Evolutionary conservation across 2,329 filamentous ascomycete species (phyloP).

Genomic region (Cladosporium sp.): DNA sequence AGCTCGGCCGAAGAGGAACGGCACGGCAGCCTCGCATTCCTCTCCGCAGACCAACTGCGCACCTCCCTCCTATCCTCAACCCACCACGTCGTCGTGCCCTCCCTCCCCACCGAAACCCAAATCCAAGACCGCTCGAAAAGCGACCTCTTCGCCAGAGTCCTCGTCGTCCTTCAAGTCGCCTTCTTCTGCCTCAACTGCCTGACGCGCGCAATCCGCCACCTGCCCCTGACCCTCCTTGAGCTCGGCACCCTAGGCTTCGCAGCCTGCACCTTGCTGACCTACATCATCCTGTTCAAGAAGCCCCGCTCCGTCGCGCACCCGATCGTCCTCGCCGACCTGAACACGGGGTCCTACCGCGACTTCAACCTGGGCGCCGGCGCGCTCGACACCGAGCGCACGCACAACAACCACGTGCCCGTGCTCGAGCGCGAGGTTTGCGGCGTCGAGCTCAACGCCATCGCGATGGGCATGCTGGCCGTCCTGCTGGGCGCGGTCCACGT

Average conservation of each 20-base stretch:
- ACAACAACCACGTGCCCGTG: too few relatives aligned
- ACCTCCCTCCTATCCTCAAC: not conserved
- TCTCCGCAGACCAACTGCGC: not conserved
- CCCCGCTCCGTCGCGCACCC: not conserved
- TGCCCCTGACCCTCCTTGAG: conserved; percentile 12
- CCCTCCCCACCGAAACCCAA: conserved; percentile 13
- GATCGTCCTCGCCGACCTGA: not conserved
- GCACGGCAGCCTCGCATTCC: not conserved
- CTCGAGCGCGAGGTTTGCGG: not conserved
- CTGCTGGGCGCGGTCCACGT: conserved; percentile 13
- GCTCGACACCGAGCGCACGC: not conserved
- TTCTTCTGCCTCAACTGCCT: conserved; percentile 13
- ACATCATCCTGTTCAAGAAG: conserved; percentile 6
- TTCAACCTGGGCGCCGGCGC: not conserved
- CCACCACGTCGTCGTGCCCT: not conserved
- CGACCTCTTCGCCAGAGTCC: conserved; percentile 29
- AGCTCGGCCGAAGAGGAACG: not conserved
- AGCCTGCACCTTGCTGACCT: conserved; percentile 9
- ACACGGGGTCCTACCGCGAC: not conserved
- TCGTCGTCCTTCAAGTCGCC: conserved; percentile 4
- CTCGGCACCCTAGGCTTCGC: conserved; percentile 11
- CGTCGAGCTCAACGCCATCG: not conserved
- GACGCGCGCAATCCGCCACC: not conserved
- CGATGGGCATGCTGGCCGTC: not conserved
- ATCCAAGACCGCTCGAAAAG: conserved; percentile 37